phyloP scores from a whole-genome alignment of 2,329 filamentous ascomycete species.

The Didymella exigua region DNA sequence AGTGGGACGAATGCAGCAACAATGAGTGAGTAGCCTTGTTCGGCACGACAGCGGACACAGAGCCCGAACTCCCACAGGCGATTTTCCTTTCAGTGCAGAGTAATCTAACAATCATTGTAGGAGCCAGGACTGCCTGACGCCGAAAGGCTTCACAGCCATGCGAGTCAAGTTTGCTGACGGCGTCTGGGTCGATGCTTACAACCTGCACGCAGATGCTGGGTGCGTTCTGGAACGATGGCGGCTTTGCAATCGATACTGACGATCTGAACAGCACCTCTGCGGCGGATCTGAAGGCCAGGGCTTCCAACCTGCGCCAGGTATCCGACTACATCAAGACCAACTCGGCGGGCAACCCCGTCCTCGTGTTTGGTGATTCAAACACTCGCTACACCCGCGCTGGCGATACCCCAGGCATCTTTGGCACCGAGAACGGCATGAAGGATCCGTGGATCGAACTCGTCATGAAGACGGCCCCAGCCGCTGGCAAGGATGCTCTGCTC shows the following conservation, averaged over 20 bases:
- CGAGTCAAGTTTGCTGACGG: constrained; percentile 59
- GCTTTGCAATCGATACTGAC: neutral
- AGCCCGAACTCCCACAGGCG: too few relatives aligned
- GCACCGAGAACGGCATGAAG: constrained; percentile 58
- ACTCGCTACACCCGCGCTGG: constrained; percentile 64
- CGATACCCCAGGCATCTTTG: constrained; percentile 60
- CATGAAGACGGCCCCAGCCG: constrained; percentile 27
- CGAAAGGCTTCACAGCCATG: constrained; percentile 74
- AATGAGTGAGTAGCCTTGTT: constrained; percentile 36
- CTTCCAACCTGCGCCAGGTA: constrained; percentile 65
- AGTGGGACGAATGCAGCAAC: constrained; percentile 64
- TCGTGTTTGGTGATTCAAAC: constrained; percentile 71
- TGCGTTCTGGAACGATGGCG: too few relatives aligned
- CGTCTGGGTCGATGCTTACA: constrained; percentile 68
- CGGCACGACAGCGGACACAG: neutral
- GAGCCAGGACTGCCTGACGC: constrained; percentile 67
- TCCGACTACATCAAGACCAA: constrained; percentile 61
- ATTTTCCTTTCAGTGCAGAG: too few relatives aligned
- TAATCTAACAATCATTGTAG: constrained; percentile 35
- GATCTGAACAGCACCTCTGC: constrained; percentile 48
- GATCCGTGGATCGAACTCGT: constrained; percentile 67
- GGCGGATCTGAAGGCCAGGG: constrained; percentile 62
- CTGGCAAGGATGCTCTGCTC: constrained; percentile 42
- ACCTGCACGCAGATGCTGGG: constrained; percentile 70
- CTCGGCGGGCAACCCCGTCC: constrained; percentile 65